Evolutionary conservation across 2,329 filamentous ascomycete genomes (phyloP).

Genomic region (Xylariaceae sp.): DNA sequence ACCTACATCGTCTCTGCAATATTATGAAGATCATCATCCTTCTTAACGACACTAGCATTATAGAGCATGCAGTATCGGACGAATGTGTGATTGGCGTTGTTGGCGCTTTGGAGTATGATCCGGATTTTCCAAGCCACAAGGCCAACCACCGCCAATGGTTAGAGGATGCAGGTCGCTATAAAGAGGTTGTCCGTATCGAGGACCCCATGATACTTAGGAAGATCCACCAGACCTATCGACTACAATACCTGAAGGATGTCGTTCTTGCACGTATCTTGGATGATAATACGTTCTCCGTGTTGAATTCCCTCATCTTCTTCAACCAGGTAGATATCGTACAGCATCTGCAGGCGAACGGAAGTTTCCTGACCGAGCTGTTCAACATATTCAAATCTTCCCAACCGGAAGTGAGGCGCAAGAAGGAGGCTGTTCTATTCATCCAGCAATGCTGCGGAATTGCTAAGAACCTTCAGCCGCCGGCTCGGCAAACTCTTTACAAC

Average conservation of each 20-base stretch:
- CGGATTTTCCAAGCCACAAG: conserved; percentile 96
- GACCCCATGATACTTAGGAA: conserved; percentile 81
- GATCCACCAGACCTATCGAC: conserved; percentile 93
- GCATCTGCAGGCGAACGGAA: conserved; percentile 80
- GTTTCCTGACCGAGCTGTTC: conserved; percentile 85
- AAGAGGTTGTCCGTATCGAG: conserved; percentile 93
- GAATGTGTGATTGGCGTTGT: conserved; percentile 89
- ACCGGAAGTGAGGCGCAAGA: conserved; percentile 72
- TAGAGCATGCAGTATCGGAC: conserved; percentile 91
- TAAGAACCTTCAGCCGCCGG: conserved; percentile 87
- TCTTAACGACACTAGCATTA: conserved; percentile 91
- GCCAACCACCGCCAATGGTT: conserved; percentile 96
- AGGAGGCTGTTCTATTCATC: conserved; percentile 93
- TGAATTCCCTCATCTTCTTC: conserved; percentile 98
- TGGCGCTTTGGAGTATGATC: conserved; percentile 95
- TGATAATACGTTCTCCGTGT: conserved; percentile 94
- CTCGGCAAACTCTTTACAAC: conserved; percentile 79
- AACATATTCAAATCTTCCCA: conserved; percentile 74
- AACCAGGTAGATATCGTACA: conserved; percentile 98
- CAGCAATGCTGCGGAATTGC: conserved; percentile 94
- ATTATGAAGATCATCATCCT: conserved; percentile 97
- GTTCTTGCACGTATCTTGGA: conserved; percentile 94
- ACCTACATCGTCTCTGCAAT: conserved; percentile 90
- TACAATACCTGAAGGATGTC: conserved; percentile 98
- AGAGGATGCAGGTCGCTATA: conserved; percentile 84